Evolutionary conservation across 2,329 filamentous ascomycete species (phyloP).

Genomic region (Colletotrichum sp.): DNA sequence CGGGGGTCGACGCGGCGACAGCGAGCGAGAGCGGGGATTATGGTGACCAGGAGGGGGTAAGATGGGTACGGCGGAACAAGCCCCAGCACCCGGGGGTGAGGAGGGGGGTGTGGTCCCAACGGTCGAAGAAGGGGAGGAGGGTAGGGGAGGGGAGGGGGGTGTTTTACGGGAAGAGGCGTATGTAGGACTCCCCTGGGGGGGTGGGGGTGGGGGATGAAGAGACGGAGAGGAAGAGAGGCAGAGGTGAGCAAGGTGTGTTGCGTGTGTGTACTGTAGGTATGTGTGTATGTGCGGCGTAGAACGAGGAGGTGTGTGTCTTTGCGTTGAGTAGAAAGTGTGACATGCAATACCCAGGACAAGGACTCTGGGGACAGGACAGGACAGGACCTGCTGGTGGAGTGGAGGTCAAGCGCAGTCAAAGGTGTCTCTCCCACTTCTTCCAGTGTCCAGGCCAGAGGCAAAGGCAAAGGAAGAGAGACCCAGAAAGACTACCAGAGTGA

Average conservation of each 20-base stretch:
- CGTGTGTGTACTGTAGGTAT: not conserved
- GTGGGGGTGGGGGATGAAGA: not conserved
- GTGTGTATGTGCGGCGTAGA: not conserved
- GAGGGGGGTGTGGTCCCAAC: slow-evolving; percentile 8
- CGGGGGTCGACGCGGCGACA: no score
- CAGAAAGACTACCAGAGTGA: not conserved
- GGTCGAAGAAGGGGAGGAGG: not conserved
- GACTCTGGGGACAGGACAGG: not conserved
- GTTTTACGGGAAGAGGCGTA: not conserved
- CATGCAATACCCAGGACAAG: not conserved
- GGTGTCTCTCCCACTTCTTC: not conserved
- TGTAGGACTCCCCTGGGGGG: not conserved
- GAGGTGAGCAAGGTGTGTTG: not conserved
- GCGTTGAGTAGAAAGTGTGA: not conserved
- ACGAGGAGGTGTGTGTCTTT: not conserved
- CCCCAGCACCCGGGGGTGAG: no score
- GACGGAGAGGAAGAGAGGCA: not conserved
- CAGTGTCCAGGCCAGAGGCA: not conserved
- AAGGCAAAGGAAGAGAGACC: not conserved
- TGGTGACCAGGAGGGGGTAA: no score
- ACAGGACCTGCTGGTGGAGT: not conserved
- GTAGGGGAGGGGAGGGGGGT: not conserved
- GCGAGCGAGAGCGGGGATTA: no score
- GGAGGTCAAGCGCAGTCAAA: not conserved
- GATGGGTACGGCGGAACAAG: no score